Conservation (phyloP, 345 rosid species). For the Moricandia arvensis region DNA sequence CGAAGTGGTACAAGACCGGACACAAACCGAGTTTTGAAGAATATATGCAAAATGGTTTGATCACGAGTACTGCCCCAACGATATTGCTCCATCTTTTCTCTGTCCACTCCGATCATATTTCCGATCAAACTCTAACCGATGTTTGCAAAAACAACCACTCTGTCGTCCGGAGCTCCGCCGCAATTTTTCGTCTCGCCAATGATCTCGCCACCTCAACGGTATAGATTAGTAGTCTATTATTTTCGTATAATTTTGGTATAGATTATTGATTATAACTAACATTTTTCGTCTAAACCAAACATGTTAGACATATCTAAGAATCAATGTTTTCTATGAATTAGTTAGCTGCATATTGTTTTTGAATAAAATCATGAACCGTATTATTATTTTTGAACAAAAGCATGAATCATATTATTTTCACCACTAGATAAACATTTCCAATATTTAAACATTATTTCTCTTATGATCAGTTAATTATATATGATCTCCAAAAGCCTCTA, state of each 20-base stretch:
- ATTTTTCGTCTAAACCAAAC: too few relatives aligned
- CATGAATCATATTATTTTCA: too few relatives aligned
- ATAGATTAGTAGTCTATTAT: background rate
- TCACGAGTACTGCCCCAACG: slow-evolving; percentile 32
- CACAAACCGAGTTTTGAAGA: slow-evolving; percentile 40
- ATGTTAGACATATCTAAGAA: too few relatives aligned
- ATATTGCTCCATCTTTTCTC: slow-evolving; percentile 19
- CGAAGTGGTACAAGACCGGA: slow-evolving; percentile 42
- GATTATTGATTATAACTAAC: too few relatives aligned
- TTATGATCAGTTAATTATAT: too few relatives aligned
- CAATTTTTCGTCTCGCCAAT: slow-evolving; percentile 28
- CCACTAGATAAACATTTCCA: too few relatives aligned
- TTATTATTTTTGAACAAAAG: too few relatives aligned
- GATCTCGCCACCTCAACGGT: slow-evolving; percentile 48
- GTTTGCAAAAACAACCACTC: background rate
- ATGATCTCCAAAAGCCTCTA: too few relatives aligned
- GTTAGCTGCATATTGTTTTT: too few relatives aligned
- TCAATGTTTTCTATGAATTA: too few relatives aligned
- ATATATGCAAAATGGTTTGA: slow-evolving; percentile 43
- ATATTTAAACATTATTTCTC: too few relatives aligned
- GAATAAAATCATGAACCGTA: too few relatives aligned
- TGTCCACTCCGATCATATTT: background rate
- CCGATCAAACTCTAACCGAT: slow-evolving; percentile 13
- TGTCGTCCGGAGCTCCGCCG: slow-evolving; percentile 28
- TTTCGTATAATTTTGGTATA: background rate